These are phyloP conservation scores for Claviceps fusiformis DNA, from an alignment of 2,329 filamentous ascomycete genomes.

Conservation along the genomic window DNA sequence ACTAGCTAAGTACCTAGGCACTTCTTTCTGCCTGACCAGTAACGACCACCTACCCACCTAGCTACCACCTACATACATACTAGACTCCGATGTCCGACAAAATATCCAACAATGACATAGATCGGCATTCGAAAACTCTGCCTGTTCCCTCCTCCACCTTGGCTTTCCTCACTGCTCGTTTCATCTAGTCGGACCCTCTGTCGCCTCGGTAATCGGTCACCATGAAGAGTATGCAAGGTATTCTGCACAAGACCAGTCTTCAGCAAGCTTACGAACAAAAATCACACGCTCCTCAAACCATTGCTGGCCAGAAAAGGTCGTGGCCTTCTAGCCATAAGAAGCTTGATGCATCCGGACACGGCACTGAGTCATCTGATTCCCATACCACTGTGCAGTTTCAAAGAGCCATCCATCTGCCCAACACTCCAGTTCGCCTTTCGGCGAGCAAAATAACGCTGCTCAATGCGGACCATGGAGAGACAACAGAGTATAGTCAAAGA, in stretches of 20 bases:
- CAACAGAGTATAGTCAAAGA: slow-evolving; percentile 45
- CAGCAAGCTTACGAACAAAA: slow-evolving; percentile 29
- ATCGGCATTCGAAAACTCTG: neutral
- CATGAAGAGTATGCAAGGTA: slow-evolving; percentile 28
- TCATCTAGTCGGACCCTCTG: neutral
- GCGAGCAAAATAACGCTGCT: slow-evolving; percentile 34
- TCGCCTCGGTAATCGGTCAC: slow-evolving; percentile 4
- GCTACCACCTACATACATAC: neutral
- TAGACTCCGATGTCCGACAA: neutral
- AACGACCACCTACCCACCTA: no score
- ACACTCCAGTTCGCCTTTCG: slow-evolving; percentile 16
- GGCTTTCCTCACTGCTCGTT: neutral
- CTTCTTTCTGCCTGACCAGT: neutral
- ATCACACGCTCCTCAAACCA: slow-evolving; percentile 23
- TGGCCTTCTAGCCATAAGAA: slow-evolving; percentile 13
- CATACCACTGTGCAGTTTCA: slow-evolving; percentile 18
- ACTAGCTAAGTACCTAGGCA: no score
- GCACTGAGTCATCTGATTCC: neutral
- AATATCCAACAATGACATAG: neutral
- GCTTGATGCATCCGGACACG: neutral
- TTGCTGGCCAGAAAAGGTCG: slow-evolving; percentile 36
- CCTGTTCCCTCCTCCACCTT: neutral
- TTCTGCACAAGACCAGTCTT: slow-evolving; percentile 37
- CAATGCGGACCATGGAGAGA: slow-evolving; percentile 8
- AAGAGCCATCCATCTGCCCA: slow-evolving; percentile 19